phyloP scores from a whole-genome alignment of 345 rosid genomes.

The Hevea brasiliensis region DNA sequence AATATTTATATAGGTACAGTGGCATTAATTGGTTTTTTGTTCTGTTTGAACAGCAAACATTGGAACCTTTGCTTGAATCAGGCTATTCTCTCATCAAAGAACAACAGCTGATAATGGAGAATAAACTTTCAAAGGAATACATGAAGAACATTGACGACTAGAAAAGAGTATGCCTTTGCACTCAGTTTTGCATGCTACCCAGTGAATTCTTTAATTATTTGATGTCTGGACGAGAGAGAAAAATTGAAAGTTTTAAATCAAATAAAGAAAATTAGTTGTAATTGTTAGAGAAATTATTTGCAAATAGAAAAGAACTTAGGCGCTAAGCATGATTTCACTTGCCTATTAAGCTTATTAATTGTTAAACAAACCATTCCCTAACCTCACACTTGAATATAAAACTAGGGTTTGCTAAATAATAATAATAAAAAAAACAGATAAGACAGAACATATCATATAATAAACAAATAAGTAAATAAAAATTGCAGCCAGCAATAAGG shows the following conservation, averaged over 20 bases:
- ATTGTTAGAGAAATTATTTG: too few species aligned
- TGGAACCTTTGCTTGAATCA: constrained; percentile 86
- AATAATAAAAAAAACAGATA: too few species aligned
- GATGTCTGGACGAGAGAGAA: too few species aligned
- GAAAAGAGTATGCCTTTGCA: constrained; percentile 17
- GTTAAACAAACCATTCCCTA: not conserved
- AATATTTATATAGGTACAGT: too few species aligned
- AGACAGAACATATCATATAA: constrained; percentile 18
- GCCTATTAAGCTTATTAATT: too few species aligned
- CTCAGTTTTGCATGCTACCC: not conserved
- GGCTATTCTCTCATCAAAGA: constrained; percentile 77
- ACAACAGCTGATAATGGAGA: constrained; percentile 68
- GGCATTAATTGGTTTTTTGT: too few species aligned
- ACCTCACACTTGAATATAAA: constrained; percentile 6
- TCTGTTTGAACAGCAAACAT: constrained; percentile 66
- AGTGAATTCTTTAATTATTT: not conserved
- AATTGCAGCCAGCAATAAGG: constrained; percentile 8
- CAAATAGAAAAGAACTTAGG: too few species aligned
- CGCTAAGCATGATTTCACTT: too few species aligned
- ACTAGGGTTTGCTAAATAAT: constrained; percentile 7
- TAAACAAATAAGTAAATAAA: not conserved
- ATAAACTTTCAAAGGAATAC: constrained; percentile 86
- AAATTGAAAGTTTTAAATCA: too few species aligned
- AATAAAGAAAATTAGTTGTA: too few species aligned
- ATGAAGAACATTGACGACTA: constrained; percentile 77